Conservation (phyloP, 2,329 filamentous ascomycete species). For the Penicillium olsonii region DNA sequence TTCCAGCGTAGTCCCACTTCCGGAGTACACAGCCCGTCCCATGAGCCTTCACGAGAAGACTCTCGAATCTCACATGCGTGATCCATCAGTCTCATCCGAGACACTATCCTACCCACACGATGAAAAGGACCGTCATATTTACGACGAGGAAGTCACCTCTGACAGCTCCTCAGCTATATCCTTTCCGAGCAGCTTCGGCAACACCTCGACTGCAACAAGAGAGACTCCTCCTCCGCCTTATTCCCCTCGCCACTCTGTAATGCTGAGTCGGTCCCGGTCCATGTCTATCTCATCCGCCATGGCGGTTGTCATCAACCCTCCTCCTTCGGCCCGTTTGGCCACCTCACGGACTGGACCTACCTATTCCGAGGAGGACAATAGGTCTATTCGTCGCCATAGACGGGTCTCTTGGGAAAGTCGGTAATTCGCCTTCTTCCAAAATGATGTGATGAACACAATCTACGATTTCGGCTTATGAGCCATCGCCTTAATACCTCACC, state of each 20-base stretch:
- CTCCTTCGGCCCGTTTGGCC: constrained; percentile 28
- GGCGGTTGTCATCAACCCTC: constrained; percentile 25
- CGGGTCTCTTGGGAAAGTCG: constrained; percentile 33
- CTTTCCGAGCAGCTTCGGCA: constrained; percentile 46
- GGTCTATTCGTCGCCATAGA: constrained; percentile 23
- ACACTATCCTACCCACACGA: constrained; percentile 20
- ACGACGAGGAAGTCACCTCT: constrained; percentile 36
- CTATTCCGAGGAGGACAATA: constrained; percentile 24
- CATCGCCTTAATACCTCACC: neutral
- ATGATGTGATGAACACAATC: neutral
- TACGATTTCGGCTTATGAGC: neutral
- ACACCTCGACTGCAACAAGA: constrained; percentile 46
- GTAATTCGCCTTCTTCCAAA: constrained; percentile 7
- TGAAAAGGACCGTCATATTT: constrained; percentile 34
- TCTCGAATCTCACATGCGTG: constrained; percentile 35
- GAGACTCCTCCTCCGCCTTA: constrained; percentile 47
- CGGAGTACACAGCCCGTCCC: constrained; percentile 44
- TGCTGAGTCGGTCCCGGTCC: constrained; percentile 33
- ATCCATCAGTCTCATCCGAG: constrained; percentile 30
- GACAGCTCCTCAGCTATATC: constrained; percentile 45
- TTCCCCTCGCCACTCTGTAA: constrained; percentile 33
- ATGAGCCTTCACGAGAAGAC: constrained; percentile 44
- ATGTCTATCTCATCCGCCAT: constrained; percentile 34
- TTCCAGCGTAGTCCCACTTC: constrained; percentile 37
- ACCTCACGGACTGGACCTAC: constrained; percentile 31